Evolutionary conservation across 805 yeast genomes (phyloP).

Genomic region (Hanseniaspora jakobsenii): DNA sequence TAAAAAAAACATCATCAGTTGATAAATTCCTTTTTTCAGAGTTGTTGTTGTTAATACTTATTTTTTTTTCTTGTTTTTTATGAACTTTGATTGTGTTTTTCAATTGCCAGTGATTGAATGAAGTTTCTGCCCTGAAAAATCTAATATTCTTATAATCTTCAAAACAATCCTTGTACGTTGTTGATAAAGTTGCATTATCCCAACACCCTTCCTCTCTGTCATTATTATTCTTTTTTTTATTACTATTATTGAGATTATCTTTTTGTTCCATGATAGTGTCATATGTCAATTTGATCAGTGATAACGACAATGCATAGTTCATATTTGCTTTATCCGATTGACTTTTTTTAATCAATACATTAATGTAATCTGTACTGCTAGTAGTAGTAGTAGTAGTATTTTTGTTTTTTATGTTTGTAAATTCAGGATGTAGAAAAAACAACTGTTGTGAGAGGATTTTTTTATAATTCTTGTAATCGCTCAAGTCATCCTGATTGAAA

Average conservation of each 20-base stretch:
- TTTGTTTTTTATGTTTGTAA: no score
- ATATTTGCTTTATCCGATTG: not conserved
- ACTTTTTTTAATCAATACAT: no score
- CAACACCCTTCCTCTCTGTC: not conserved
- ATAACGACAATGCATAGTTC: not conserved
- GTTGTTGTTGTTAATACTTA: no score
- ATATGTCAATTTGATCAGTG: not conserved
- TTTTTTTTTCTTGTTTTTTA: no score
- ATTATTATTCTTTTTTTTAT: no score
- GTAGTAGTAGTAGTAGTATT: no score
- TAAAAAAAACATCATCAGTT: not conserved
- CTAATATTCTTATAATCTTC: not conserved
- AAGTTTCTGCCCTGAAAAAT: not conserved
- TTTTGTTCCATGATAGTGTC: not conserved
- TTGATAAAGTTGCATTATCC: constrained; percentile 2
- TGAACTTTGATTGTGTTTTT: constrained; percentile 2
- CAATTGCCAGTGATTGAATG: constrained; percentile 12
- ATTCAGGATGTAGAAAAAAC: no score
- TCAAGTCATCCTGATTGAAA: no score
- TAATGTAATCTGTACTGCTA: no score
- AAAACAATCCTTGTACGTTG: not conserved
- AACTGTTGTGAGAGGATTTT: no score
- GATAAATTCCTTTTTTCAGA: no score
- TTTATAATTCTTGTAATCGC: no score
- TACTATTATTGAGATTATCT: not conserved